Conservation (phyloP, 345 rosid genomes). For the Moringa oleifera region DNA sequence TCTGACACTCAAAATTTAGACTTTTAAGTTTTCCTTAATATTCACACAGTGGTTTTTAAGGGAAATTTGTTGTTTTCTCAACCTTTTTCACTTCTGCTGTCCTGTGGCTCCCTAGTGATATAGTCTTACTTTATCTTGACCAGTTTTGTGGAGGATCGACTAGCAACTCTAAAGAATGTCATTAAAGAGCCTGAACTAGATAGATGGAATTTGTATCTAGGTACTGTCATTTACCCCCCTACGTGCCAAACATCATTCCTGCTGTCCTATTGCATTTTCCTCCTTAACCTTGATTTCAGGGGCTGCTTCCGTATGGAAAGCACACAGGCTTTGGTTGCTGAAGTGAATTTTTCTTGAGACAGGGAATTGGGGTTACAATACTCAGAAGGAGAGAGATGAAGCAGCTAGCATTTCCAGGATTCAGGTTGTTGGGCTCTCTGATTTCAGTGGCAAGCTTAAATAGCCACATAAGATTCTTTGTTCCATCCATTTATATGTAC, state of each 20-base stretch:
- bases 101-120: neutral
- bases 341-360: neutral
- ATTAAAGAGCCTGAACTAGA: slow-evolving; percentile 78
- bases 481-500: neutral
- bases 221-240: slow-evolving; percentile 25
- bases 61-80: neutral
- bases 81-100: neutral
- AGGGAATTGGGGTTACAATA: slow-evolving; percentile 66
- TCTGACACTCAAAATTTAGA: neutral
- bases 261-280: neutral
- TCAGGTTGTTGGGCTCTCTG: slow-evolving; percentile 64
- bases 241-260: neutral
- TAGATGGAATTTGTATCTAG: slow-evolving; percentile 80
- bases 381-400: slow-evolving; percentile 73
- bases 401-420: slow-evolving; percentile 70
- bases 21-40: neutral
- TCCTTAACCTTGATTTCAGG: neutral
- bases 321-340: neutral
- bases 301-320: neutral
- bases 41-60: too few relatives aligned
- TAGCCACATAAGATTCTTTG: slow-evolving; percentile 16
- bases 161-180: slow-evolving; percentile 84
- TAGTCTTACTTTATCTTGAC: slow-evolving; percentile 6
- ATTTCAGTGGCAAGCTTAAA: slow-evolving; percentile 75
- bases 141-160: slow-evolving; percentile 94